Evolutionary conservation across 345 rosid species (phyloP).

Genomic region (Punica granatum): DNA sequence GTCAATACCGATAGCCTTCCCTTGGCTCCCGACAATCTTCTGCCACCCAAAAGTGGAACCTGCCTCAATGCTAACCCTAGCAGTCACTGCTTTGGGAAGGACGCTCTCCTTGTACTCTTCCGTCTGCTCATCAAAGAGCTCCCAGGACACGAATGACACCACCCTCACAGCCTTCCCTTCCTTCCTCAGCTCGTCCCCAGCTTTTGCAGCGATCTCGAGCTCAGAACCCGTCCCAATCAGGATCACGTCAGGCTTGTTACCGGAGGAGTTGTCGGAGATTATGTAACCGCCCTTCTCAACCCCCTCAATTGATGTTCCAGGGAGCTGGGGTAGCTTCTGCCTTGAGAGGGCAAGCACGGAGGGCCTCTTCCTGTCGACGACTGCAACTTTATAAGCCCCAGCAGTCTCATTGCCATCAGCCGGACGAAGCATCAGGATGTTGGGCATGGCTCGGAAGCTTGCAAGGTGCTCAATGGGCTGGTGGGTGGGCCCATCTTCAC

Average conservation of each 20-base stretch:
- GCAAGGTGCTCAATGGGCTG: conserved; percentile 97
- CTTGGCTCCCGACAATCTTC: conserved; percentile 64
- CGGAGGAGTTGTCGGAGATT: conserved; percentile 77
- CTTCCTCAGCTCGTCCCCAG: conserved; percentile 69
- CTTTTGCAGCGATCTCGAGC: conserved; percentile 78
- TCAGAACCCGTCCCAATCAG: conserved; percentile 97
- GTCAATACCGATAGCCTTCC: conserved; percentile 79
- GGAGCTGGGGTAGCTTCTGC: conserved; percentile 83
- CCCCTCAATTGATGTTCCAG: conserved; percentile 87
- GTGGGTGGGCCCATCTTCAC: conserved; percentile 99
- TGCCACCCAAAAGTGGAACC: conserved; percentile 88
- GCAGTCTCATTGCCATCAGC: conserved; percentile 99
- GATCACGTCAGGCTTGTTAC: conserved; percentile 87
- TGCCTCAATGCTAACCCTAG: conserved; percentile 92
- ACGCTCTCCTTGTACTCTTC: conserved; percentile 85
- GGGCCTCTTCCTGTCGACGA: conserved; percentile 67
- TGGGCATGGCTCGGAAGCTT: conserved; percentile 99
- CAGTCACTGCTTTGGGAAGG: conserved; percentile 59
- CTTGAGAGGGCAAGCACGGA: conserved; percentile 86
- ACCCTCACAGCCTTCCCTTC: conserved; percentile 95
- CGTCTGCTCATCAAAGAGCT: conserved; percentile 71
- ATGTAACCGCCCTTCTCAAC: conserved; percentile 88
- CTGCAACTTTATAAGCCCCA: conserved; percentile 88
- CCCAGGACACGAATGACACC: conserved; percentile 91
- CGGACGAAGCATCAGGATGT: conserved; percentile 91